phyloP scores from a whole-genome alignment of 2,329 filamentous ascomycete genomes.

The Remersonia thermophila region DNA sequence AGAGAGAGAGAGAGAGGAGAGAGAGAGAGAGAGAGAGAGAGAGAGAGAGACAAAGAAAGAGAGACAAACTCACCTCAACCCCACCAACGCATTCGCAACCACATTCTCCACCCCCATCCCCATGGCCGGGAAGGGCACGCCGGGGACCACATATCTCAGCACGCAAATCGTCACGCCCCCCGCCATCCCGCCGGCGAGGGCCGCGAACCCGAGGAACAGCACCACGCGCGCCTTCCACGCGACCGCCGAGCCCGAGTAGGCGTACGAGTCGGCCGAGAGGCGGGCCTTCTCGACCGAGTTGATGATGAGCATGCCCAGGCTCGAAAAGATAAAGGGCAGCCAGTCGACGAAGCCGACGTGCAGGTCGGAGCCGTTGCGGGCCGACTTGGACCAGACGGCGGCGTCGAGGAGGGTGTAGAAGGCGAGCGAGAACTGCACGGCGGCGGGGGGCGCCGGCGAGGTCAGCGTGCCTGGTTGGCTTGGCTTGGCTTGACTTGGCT shows the following conservation, averaged over 20 bases:
- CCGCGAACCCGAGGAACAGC: constrained; percentile 54
- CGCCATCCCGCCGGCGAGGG: constrained; percentile 54
- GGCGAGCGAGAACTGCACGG: constrained; percentile 51
- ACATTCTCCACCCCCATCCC: constrained; percentile 55
- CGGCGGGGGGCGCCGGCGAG: no score
- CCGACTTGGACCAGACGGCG: constrained; percentile 52
- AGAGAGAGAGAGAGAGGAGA: background rate
- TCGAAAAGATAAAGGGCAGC: constrained; percentile 55
- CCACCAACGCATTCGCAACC: constrained; percentile 52
- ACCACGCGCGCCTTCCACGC: constrained; percentile 59
- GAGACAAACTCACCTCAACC: constrained; percentile 36
- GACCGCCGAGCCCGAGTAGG: constrained; percentile 49
- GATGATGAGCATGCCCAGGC: constrained; percentile 58
- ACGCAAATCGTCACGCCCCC: constrained; percentile 57
- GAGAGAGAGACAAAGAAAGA: no score
- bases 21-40: no score
- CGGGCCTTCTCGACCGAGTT: constrained; percentile 57
- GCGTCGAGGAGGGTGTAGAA: constrained; percentile 59
- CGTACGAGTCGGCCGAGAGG: constrained; percentile 50
- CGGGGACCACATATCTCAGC: constrained; percentile 49
- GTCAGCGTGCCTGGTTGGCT: constrained; percentile 5
- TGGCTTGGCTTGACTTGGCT: no score
- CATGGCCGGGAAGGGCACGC: constrained; percentile 46
- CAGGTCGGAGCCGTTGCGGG: constrained; percentile 45
- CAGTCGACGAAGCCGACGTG: constrained; percentile 59